Conservation (phyloP, 2,329 filamentous ascomycete genomes). For the Phaeosphaeria sp. region DNA sequence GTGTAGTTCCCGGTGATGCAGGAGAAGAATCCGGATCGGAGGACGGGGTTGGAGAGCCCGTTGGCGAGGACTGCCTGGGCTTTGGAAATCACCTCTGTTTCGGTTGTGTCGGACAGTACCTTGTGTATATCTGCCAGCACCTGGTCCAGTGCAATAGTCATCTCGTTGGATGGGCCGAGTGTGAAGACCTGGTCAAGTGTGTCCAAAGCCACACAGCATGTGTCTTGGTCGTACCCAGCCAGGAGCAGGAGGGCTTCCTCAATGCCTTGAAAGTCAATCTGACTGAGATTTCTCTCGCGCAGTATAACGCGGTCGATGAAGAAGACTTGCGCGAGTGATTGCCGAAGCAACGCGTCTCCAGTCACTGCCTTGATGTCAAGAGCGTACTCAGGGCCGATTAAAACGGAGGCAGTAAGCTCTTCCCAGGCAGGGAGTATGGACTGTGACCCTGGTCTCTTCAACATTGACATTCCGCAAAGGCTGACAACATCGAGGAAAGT, state of each 20-base stretch:
- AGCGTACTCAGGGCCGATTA: slow-evolving; percentile 26
- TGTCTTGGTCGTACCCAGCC: slow-evolving; percentile 31
- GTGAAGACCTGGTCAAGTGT: slow-evolving; percentile 27
- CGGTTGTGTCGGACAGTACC: slow-evolving; percentile 20
- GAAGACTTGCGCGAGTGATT: slow-evolving; percentile 30
- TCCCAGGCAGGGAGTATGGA: slow-evolving; percentile 28
- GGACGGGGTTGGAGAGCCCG: slow-evolving; percentile 13
- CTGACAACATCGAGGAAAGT: slow-evolving; percentile 47
- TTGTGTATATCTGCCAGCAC: slow-evolving; percentile 31
- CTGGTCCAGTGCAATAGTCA: slow-evolving; percentile 22
- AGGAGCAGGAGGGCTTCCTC: slow-evolving; percentile 31
- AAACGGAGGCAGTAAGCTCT: slow-evolving; percentile 21
- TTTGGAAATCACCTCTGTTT: slow-evolving; percentile 39
- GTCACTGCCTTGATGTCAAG: slow-evolving; percentile 12
- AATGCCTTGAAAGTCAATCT: slow-evolving; percentile 29
- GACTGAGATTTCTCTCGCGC: slow-evolving; percentile 14
- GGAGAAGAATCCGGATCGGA: slow-evolving; percentile 23
- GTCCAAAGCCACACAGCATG: slow-evolving; percentile 33
- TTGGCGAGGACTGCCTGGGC: slow-evolving; percentile 37
- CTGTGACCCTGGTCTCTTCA: slow-evolving; percentile 23
- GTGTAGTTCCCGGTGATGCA: slow-evolving; percentile 18
- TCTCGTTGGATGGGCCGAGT: slow-evolving; percentile 5
- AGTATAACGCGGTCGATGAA: slow-evolving; percentile 35
- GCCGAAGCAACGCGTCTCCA: slow-evolving; percentile 24
- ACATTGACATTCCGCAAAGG: slow-evolving; percentile 31